Base-by-base conservation (phyloP, 257 asterid genomes). In the Knoxia roxburghii region DNA sequence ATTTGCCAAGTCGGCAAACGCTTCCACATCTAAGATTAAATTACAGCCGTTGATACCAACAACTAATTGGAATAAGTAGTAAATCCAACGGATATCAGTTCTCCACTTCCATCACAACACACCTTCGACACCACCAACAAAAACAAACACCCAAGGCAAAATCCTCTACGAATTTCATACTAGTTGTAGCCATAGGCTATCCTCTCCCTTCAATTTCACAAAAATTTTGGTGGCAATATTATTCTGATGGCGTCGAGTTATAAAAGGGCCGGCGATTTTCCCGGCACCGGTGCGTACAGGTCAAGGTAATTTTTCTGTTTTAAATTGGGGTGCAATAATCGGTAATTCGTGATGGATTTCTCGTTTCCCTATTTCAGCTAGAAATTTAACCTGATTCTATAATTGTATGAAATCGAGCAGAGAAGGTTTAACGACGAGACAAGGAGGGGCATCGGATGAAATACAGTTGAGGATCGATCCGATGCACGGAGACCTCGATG, bases 401-500 rank as follows among this genome's bases (percentile, higher is more conserved):
- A 20, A 33, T 35, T 0, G 7, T 5, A 2, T 1, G 70, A 21
- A 51, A 66, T 51, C 51, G 33, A 12, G 2, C 32, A 87, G 97
- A 32, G 93, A 82, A 30, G 95, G 98, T 37, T 80, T 91, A 73
- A 91, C 85, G 83, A 84, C 94, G 76, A 82, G 98, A 68, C 81
- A 87, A 53, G 86, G 56, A 30, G 90, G 81, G 37, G 81, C 81
- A 20, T 83, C 95, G 0, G 91, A 87, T 77, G 98, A 91, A 75
- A 78, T 91, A 64, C 98, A 91, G 76, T 70, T 87, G 85, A 84
- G 90, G 60, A 89, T 91, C 40, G 98, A 91, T 75, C 96, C 95
- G 73, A 80, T 86, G 78, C 87, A 89, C 17, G 79, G 63, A 20
- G 97, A 89, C 68, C 78, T 87, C 55, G 96, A 87, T n/a, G 90